Base-by-base conservation (phyloP, 805 yeast genomes). In the Zygosaccharomyces bailii region DNA sequence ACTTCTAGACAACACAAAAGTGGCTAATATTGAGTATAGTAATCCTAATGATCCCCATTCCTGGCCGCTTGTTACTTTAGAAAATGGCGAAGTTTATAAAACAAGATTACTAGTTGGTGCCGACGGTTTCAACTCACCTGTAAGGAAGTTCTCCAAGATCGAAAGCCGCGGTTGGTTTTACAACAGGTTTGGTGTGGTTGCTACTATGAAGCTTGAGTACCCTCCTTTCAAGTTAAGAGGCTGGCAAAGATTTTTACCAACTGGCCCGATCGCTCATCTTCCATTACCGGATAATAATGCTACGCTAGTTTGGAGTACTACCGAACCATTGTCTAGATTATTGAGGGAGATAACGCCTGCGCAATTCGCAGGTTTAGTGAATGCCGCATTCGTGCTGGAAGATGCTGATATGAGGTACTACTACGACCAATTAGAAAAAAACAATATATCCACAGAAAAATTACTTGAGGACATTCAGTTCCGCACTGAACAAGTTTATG, bases 41-140 rank as follows among this genome's bases (percentile, higher is more conserved):
- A 52, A 50, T 29, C 59, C 67, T 5, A 72, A 67, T 39, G 63
- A 64, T 30, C 44, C 62, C 0, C 66, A 67, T 20, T 77, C 79
- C 38, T 87, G 96, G 96, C 97, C 97, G 1, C 59, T 79, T 6
- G 81, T 91, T 10, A 70, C 75, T 19, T 69, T 90, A 10, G 76
- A 78, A 10, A 76, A 76, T 50, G 97, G 96, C 1, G 75, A 76
- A 10, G 51, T 59, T 9, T 71, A 82, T 40, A 76, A 78, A 56
- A 76, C 96, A 0, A 73, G 96, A 43, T 70, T 90, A n/a, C 69
- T 90, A 16, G 79, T 93, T 11, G 99, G 99, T 6, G 96, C 96
- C 31, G 99, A 93, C 63, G 99, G 99, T 1, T 88, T 81, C 63
- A 87, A 89, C 63, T 89, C 97, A 1, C 96, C 97, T 0, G 98